Conservation (phyloP, 257 asterid genomes). For the Nicotiana tomentosiformis region DNA sequence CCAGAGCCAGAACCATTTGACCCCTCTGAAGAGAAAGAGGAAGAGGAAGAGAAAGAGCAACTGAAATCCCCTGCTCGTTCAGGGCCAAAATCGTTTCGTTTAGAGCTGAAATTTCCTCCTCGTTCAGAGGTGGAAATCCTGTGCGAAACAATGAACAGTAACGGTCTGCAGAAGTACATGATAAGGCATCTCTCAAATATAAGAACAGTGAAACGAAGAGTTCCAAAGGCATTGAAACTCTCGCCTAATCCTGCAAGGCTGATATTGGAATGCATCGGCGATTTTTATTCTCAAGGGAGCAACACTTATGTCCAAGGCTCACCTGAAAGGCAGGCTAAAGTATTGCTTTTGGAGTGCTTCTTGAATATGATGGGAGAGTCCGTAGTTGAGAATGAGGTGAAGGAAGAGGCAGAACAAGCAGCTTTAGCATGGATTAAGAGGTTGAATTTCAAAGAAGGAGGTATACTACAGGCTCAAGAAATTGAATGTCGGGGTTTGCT, state of each 20-base stretch:
- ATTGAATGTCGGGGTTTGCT: constrained; percentile 80
- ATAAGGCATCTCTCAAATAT: constrained; percentile 26
- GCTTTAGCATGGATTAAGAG: constrained; percentile 74
- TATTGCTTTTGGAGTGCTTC: constrained; percentile 58
- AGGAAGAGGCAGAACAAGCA: constrained; percentile 48
- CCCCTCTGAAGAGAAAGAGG: not conserved
- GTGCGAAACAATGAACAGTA: constrained; percentile 54
- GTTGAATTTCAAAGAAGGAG: constrained; percentile 68
- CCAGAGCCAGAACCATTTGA: not conserved
- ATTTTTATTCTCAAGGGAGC: constrained; percentile 67
- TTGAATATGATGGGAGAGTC: constrained; percentile 35
- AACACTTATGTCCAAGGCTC: constrained; percentile 44
- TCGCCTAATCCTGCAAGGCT: constrained; percentile 51
- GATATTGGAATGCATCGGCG: constrained; percentile 55
- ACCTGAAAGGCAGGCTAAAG: constrained; percentile 62
- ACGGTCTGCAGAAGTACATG: constrained; percentile 47
- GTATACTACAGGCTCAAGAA: constrained; percentile 43
- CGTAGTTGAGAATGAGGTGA: constrained; percentile 33
- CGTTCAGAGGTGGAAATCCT: constrained; percentile 47
- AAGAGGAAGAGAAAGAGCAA: not conserved
- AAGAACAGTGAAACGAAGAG: constrained; percentile 43
- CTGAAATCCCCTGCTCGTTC: constrained; percentile 1
- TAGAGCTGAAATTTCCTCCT: constrained; percentile 1
- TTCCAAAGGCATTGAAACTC: constrained; percentile 49
- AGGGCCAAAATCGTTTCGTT: not conserved